Percentiles rank a stretch among this genome's conserved stretches.
Evolutionary conservation across 192 early-diverging fungal species (phyloP).

Genomic region (Martensiomyces pterosporus): DNA sequence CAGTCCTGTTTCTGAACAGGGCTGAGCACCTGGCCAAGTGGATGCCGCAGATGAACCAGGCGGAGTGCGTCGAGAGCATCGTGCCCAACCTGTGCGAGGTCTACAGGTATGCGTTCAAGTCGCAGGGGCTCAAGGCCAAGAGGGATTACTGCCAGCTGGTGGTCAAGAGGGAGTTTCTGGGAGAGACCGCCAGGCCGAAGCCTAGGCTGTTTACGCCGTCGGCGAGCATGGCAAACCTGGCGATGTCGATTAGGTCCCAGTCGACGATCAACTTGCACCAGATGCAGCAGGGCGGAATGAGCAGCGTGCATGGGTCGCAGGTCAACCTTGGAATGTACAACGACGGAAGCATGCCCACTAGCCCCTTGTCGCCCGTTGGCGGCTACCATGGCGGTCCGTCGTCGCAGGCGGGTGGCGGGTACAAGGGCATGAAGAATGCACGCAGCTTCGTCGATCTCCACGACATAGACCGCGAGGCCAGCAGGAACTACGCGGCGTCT

Average conservation of each 20-base stretch:
- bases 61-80: constrained; percentile 16
- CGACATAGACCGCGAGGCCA: constrained; percentile 1
- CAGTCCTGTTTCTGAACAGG: constrained; percentile 15
- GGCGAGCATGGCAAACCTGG: constrained; percentile 40
- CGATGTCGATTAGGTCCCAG: constrained; percentile 17
- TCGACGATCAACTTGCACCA: constrained; percentile 11
- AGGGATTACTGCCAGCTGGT: constrained; percentile 48
- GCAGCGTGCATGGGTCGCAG: too few species aligned
- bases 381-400: constrained; percentile 1
- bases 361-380: constrained; percentile 1
- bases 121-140: constrained; percentile 26
- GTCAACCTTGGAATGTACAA: too few species aligned
- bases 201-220: constrained; percentile 41
- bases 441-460: constrained; percentile 17
- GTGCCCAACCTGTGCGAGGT: constrained; percentile 37
- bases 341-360: constrained; percentile 1
- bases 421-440: constrained; percentile 8
- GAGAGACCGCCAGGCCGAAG: constrained; percentile 14
- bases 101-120: constrained; percentile 10
- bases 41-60: constrained; percentile 20
- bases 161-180: constrained; percentile 34
- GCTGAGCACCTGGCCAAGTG: constrained; percentile 21
- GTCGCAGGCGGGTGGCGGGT: too few species aligned
- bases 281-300: not conserved
- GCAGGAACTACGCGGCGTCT: not conserved